Conservation (phyloP, 805 yeast species). For the Ogataea kodamae region DNA sequence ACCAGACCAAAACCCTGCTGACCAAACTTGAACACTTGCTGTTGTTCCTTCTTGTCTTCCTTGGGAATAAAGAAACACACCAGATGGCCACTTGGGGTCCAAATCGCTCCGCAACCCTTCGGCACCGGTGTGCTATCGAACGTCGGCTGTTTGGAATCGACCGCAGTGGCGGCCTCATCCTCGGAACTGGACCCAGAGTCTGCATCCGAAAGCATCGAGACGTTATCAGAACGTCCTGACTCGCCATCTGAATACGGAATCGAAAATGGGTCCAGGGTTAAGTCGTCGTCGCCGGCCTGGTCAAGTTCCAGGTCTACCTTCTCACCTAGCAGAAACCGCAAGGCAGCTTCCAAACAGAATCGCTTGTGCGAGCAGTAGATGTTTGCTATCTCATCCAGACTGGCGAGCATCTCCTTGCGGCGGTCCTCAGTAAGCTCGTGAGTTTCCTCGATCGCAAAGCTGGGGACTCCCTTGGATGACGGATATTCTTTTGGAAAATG, state of each 20-base stretch:
- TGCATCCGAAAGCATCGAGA: slow-evolving; percentile 15
- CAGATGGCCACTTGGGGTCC: slow-evolving; percentile 76
- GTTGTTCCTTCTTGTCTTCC: slow-evolving; percentile 39
- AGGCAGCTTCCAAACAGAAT: slow-evolving; percentile 77
- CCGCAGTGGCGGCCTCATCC: slow-evolving; percentile 21
- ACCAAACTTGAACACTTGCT: slow-evolving; percentile 44
- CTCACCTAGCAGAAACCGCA: slow-evolving; percentile 80
- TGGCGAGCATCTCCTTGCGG: slow-evolving; percentile 47
- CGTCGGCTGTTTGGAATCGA: slow-evolving; percentile 26
- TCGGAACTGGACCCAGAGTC: slow-evolving; percentile 21
- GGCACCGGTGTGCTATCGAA: slow-evolving; percentile 88
- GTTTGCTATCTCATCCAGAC: slow-evolving; percentile 52
- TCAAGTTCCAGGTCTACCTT: slow-evolving; percentile 46
- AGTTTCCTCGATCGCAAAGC: slow-evolving; percentile 72
- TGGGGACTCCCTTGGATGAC: slow-evolving; percentile 41
- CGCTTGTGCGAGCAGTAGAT: slow-evolving; percentile 53
- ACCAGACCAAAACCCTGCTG: slow-evolving; percentile 50
- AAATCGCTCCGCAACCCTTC: slow-evolving; percentile 87
- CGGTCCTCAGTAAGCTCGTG: slow-evolving; percentile 55
- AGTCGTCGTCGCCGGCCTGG: slow-evolving; percentile 22
- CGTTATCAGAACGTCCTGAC: slow-evolving; percentile 24
- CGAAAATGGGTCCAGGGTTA: slow-evolving; percentile 29
- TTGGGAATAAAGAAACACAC: slow-evolving; percentile 78
- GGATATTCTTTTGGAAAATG: slow-evolving; percentile 77
- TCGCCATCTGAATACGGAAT: slow-evolving; percentile 31